These are phyloP conservation scores for Periconia sp. DNA, from an alignment of 2,329 filamentous ascomycete species.

Conservation along the genomic window DNA sequence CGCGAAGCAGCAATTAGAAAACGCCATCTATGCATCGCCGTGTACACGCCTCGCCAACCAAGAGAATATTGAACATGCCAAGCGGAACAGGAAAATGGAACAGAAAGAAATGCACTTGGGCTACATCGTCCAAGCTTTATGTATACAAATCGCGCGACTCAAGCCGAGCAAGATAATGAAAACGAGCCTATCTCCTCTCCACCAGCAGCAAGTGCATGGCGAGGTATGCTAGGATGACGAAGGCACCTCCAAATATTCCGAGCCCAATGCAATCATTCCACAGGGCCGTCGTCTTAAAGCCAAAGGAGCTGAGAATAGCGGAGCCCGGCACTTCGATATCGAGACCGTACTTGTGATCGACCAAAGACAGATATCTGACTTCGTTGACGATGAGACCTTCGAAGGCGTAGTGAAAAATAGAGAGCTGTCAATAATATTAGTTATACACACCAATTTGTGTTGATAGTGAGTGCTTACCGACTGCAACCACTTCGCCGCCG, in stretches of 20 bases:
- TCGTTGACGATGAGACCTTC: constrained; percentile 98
- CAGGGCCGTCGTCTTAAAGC: constrained; percentile 85
- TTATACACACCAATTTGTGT: background rate
- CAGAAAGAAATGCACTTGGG: background rate
- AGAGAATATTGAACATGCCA: too few relatives aligned
- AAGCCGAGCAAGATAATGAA: background rate
- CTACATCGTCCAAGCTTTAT: background rate
- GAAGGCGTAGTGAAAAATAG: constrained; percentile 98
- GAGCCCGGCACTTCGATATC: constrained; percentile 96
- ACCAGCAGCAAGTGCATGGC: constrained; percentile 95
- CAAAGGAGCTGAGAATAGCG: constrained; percentile 91
- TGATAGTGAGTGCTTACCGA: constrained; percentile 58
- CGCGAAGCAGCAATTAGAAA: too few relatives aligned
- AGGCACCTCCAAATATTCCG: constrained; percentile 79
- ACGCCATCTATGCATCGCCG: background rate
- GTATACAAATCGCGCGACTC: background rate
- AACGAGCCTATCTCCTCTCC: constrained; percentile 71
- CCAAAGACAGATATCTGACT: constrained; percentile 84
- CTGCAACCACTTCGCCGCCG: constrained; percentile 87
- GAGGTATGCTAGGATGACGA: constrained; percentile 84
- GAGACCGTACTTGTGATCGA: constrained; percentile 94
- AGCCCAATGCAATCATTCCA: constrained; percentile 86
- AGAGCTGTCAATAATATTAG: constrained; percentile 61
- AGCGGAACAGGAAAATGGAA: background rate
- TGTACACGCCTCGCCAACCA: background rate